Conservation (phyloP, 2,329 filamentous ascomycete species). For the Diplodia scrobiculata region DNA sequence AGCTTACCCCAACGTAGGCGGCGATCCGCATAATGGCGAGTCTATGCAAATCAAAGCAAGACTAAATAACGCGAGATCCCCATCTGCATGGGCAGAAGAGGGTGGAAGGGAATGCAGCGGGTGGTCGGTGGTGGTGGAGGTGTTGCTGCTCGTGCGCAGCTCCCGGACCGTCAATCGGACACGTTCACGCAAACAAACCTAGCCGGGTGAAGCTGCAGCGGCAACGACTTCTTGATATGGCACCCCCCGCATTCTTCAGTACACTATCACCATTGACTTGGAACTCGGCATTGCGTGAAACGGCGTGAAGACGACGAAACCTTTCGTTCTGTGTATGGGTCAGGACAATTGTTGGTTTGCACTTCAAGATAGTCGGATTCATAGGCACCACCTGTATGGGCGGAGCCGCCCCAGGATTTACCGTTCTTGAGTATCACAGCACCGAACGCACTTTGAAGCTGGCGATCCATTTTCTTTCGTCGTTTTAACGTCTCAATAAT, state of each 20-base stretch:
- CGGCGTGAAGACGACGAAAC: too few species aligned
- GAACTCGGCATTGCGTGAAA: too few species aligned
- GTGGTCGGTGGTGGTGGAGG: constrained; percentile 4
- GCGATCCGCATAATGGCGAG: constrained; percentile 28
- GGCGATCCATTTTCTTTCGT: too few species aligned
- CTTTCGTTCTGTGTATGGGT: background rate
- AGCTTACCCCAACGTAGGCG: constrained; percentile 30
- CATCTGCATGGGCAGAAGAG: constrained; percentile 22
- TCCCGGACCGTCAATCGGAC: constrained; percentile 23
- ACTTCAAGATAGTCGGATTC: too few species aligned
- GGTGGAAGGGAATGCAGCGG: background rate
- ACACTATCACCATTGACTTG: too few species aligned
- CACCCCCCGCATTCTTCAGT: background rate
- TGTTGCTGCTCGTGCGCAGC: constrained; percentile 22
- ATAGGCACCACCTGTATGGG: too few species aligned
- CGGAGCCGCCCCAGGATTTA: too few species aligned
- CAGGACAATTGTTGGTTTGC: too few species aligned
- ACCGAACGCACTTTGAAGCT: too few species aligned
- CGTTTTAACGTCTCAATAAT: too few species aligned
- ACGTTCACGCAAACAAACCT: constrained; percentile 24
- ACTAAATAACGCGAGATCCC: constrained; percentile 15
- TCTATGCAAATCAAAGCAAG: constrained; percentile 18
- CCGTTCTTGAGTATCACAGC: background rate
- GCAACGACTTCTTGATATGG: background rate
- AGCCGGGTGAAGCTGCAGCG: constrained; percentile 25